Evolutionary conservation across 1,139 yeast genomes (phyloP), one percentile per base, ranked within the genome.

Genomic region (Taphrina populina): DNA sequence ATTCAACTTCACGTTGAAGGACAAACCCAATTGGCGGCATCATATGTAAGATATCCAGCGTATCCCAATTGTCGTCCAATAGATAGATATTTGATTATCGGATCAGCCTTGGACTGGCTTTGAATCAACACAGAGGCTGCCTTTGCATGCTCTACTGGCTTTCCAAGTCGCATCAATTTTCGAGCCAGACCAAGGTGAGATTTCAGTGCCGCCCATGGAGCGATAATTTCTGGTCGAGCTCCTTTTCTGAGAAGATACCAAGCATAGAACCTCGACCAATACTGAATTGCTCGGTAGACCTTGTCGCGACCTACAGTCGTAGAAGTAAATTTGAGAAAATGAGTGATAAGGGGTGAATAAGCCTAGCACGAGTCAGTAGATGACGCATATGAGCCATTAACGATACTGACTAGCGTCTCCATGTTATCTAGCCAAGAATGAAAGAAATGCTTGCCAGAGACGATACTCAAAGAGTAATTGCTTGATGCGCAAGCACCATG

Each of bases 101-200:
- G 79, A 66, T 86, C 95, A 59, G 78, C 70, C 54, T 88, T 77
- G 19, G 45, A 49, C 73, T 84, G 84, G 70, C 87, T 84, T 66
- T 82, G 87, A 65, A 74, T 79, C 19, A 86, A 78, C 62, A 78
- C 77, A 3, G 87, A 76, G 5, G 94, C 88, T 13, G 80, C 76
- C 65, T 83, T 83, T 59, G 85, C 69, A 68, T 85, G 90, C 66
- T 77, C 78, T 66, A 90, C 72, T 1, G 95, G 95, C 72, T 88
- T 90, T 63, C 88, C 80, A 67, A 84, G 82, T 65, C 97, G 79
- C 76, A 90, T 73, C 19, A 90, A 82, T 73, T 90, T 90, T 69
- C 97, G 81, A 59, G 88, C 77, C 62, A 84, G 73, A 15, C 87
- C 81, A 34, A 83, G 75, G 61, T 83, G 81, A 49, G 69, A 68